Conservation (phyloP, 495 filamentous ascomycete genomes). For the Penicillium roqueforti region DNA sequence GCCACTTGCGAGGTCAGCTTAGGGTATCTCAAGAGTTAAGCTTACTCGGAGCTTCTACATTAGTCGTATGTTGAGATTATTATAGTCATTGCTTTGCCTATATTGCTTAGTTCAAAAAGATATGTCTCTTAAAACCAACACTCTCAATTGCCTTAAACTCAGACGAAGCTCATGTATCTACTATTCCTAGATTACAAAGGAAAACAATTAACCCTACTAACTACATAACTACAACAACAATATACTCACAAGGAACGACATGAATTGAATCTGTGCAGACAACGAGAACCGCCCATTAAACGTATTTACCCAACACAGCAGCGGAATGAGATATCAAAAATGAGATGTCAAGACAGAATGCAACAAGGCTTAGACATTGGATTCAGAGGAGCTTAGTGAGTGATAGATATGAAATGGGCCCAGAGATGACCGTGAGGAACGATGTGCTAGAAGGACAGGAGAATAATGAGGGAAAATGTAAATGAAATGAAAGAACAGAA, state of each 20-base stretch:
- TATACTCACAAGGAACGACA: background rate
- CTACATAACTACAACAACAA: background rate
- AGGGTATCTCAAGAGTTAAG: background rate
- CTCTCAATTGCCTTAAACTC: no score
- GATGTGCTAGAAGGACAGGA: slow-evolving; percentile 29
- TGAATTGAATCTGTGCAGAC: background rate
- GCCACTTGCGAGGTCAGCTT: background rate
- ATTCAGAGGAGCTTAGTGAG: slow-evolving; percentile 19
- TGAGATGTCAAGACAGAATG: background rate
- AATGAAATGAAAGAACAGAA: slow-evolving; percentile 18
- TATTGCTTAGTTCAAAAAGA: no score
- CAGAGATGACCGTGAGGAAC: slow-evolving; percentile 21
- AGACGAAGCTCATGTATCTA: background rate
- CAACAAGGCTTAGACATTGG: slow-evolving; percentile 16
- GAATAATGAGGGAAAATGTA: slow-evolving; percentile 11
- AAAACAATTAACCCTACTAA: background rate
- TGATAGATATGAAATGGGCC: slow-evolving; percentile 15
- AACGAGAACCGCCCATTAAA: background rate
- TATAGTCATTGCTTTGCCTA: no score
- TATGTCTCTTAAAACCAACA: no score
- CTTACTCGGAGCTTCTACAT: background rate
- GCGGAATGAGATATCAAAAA: background rate
- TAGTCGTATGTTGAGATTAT: no score
- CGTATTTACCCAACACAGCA: background rate
- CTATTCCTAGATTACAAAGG: background rate